phyloP scores from a whole-genome alignment of 202 grass and related monocot genomes.

The Panicum hallii region DNA sequence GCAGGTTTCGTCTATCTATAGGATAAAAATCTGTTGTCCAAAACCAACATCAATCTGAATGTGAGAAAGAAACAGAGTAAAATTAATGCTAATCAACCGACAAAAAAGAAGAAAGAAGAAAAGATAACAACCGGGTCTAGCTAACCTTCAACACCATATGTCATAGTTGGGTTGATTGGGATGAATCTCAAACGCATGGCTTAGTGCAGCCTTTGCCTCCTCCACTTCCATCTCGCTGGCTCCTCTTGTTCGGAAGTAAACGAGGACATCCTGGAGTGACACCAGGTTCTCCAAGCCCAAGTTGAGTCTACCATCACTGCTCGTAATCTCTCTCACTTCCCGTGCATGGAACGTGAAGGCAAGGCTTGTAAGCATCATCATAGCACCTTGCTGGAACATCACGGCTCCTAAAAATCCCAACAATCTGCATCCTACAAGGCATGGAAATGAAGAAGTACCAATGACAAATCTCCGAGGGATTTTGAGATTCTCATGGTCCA shows the following conservation, averaged over 20 bases:
- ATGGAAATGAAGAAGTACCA: background rate
- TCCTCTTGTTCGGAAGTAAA: too few species aligned
- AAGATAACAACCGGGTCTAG: background rate
- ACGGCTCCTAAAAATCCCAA: background rate
- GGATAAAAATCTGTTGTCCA: background rate
- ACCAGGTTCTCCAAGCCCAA: slow-evolving; percentile 11
- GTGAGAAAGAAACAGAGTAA: background rate
- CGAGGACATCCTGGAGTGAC: background rate
- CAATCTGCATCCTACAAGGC: background rate
- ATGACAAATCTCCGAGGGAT: background rate
- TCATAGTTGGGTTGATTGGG: background rate
- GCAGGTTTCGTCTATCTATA: background rate
- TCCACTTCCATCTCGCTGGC: background rate
- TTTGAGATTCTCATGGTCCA: background rate
- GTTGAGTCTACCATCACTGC: background rate
- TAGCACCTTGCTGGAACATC: slow-evolving; percentile 21
- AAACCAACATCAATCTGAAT: background rate
- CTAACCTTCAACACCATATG: background rate
- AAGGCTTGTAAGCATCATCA: background rate
- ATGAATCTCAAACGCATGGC: background rate
- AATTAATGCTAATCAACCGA: background rate
- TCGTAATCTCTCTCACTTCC: background rate
- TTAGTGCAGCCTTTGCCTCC: background rate
- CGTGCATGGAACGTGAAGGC: background rate
- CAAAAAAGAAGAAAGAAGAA: background rate